Conservation (phyloP, 2,329 filamentous ascomycete genomes). For the Ceratocystis eucalypticola region DNA sequence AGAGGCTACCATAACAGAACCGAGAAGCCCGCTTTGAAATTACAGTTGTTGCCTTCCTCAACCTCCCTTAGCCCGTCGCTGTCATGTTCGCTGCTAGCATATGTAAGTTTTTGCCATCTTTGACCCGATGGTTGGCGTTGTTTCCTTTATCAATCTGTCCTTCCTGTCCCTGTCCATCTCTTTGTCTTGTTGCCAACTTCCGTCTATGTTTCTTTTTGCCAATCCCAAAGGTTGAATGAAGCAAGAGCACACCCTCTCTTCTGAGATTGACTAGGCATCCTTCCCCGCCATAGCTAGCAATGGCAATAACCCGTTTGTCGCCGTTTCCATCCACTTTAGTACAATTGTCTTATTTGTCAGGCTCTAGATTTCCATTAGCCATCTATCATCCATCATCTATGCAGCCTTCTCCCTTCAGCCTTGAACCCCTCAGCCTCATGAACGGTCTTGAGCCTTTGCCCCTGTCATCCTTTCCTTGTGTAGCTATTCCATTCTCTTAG, state of each 20-base stretch:
- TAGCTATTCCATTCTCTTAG: neutral
- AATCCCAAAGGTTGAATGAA: neutral
- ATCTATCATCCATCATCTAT: neutral
- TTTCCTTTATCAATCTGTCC: neutral
- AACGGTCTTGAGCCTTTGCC: too few species aligned
- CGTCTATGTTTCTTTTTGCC: neutral
- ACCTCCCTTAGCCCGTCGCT: neutral
- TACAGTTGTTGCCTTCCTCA: neutral
- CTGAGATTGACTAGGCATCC: neutral
- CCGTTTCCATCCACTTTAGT: neutral
- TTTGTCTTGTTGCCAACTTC: neutral
- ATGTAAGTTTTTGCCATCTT: neutral
- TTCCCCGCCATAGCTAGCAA: constrained; percentile 3
- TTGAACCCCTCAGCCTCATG: neutral
- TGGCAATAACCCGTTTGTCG: neutral
- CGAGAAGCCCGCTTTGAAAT: neutral
- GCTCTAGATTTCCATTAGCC: neutral
- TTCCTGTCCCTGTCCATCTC: too few species aligned
- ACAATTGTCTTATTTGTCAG: neutral
- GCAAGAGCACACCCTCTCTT: neutral
- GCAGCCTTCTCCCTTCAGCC: constrained; percentile 1
- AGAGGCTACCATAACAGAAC: neutral
- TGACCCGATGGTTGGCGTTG: neutral
- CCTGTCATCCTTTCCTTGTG: neutral
- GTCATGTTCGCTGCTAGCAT: constrained; percentile 7